Percentiles rank a stretch among this genome's conserved stretches.
These are phyloP conservation scores for Trichoderma gamsii DNA, from an alignment of 495 filamentous ascomycete genomes.

Conservation along the genomic window DNA sequence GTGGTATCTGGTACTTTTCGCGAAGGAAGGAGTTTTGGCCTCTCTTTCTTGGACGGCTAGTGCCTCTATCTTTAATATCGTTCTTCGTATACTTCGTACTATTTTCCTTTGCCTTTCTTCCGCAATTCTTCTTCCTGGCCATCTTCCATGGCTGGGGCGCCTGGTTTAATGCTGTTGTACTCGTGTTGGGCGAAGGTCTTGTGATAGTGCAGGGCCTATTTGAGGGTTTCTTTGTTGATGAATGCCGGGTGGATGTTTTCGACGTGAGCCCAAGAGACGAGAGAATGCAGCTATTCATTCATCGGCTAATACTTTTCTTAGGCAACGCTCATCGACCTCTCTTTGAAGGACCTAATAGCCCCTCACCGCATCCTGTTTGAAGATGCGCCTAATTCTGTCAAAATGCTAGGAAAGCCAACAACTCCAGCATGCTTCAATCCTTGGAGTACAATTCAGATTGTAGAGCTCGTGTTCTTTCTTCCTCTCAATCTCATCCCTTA, in stretches of 20 bases:
- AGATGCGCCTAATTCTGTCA: conserved; percentile 53
- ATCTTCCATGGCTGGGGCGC: conserved; percentile 76
- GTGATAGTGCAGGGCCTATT: conserved; percentile 72
- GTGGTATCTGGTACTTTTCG: conserved; percentile 75
- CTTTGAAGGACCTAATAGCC: conserved; percentile 52
- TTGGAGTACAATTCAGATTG: conserved; percentile 68
- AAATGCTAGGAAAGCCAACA: conserved; percentile 68
- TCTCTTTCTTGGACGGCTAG: conserved; percentile 63
- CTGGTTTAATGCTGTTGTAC: conserved; percentile 64
- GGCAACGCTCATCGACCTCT: conserved; percentile 47
- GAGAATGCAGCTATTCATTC: background rate
- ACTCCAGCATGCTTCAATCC: conserved; percentile 59
- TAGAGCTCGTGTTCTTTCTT: conserved; percentile 70
- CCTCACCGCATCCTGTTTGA: conserved; percentile 64
- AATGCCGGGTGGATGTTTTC: conserved; percentile 84
- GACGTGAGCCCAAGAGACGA: conserved; percentile 54
- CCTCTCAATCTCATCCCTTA: conserved; percentile 88
- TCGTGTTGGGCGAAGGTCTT: conserved; percentile 76
- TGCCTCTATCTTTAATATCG: conserved; percentile 66
- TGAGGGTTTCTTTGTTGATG: conserved; percentile 75
- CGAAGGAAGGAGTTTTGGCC: conserved; percentile 56
- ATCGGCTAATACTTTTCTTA: conserved; percentile 23
- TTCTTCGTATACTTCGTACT: conserved; percentile 64
- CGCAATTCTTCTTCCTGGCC: conserved; percentile 72
- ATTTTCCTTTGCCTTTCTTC: conserved; percentile 83